These are phyloP conservation scores for Cardamine occulta DNA, from an alignment of 345 rosid genomes.

Conservation along the genomic window DNA sequence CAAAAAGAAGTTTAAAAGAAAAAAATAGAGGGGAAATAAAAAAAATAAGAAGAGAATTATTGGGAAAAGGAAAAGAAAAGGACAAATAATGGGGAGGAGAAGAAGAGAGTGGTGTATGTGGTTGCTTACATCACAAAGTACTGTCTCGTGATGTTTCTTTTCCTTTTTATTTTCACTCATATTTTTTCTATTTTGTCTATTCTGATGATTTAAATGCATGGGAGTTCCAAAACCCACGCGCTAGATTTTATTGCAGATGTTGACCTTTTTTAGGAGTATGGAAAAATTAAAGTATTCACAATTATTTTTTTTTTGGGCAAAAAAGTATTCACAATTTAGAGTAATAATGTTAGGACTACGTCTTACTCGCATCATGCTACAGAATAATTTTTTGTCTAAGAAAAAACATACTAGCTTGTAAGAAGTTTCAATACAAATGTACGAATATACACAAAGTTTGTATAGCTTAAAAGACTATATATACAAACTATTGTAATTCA, in stretches of 20 bases:
- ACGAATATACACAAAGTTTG: too few species aligned
- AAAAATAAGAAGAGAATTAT: constrained; percentile 41
- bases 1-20: constrained; percentile 26
- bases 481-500: too few species aligned
- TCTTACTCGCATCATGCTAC: constrained; percentile 10
- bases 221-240: constrained; percentile 42
- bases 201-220: constrained; percentile 37
- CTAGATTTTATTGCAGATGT: constrained; percentile 39
- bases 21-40: constrained; percentile 11
- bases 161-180: constrained; percentile 17
- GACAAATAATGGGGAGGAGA: constrained; percentile 44
- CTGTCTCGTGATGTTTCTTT: constrained; percentile 46
- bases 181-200: constrained; percentile 10
- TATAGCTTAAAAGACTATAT: neutral
- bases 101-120: constrained; percentile 40
- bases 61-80: constrained; percentile 38
- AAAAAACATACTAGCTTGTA: neutral
- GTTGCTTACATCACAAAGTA: constrained; percentile 71
- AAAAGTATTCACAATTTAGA: constrained; percentile 9
- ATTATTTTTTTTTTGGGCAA: constrained; percentile 6
- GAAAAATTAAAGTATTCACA: constrained; percentile 7
- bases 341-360: constrained; percentile 1
- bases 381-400: neutral
- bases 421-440: neutral
- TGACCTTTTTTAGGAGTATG: constrained; percentile 31